phyloP scores from a whole-genome alignment of 164 flowering plant genomes.

The Pachysandra terminalis region DNA sequence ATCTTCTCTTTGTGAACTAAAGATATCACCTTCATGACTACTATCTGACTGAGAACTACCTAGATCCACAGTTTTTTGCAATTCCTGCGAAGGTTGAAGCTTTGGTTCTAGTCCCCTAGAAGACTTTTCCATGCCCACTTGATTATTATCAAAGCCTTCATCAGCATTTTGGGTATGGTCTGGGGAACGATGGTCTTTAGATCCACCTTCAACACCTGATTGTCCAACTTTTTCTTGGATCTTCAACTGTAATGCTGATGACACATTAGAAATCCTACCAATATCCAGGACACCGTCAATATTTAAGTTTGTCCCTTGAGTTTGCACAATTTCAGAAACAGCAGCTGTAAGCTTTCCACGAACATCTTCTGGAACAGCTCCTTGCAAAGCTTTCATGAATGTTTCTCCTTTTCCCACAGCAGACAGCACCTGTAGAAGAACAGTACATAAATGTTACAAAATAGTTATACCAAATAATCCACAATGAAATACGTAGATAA shows the following conservation, averaged over 20 bases:
- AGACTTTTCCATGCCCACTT: constrained; percentile 26
- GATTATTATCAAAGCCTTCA: constrained; percentile 24
- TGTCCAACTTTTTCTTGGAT: constrained; percentile 33
- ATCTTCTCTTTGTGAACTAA: constrained; percentile 22
- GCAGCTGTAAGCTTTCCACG: constrained; percentile 79
- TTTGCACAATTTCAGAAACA: constrained; percentile 60
- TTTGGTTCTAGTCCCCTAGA: constrained; percentile 27
- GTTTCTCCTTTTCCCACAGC: constrained; percentile 92
- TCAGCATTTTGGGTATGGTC: constrained; percentile 26
- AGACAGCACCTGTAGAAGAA: constrained; percentile 57
- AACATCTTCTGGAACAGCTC: constrained; percentile 96
- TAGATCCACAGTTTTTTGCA: constrained; percentile 23
- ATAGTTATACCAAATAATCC: not conserved
- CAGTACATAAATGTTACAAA: not conserved
- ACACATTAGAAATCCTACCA: constrained; percentile 24
- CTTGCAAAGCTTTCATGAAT: constrained; percentile 81
- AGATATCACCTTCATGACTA: constrained; percentile 22
- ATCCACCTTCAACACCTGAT: constrained; percentile 26
- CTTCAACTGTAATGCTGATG: constrained; percentile 39
- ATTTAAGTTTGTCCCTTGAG: constrained; percentile 48
- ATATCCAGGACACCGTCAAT: constrained; percentile 36
- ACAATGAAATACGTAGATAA: too few relatives aligned
- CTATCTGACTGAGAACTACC: constrained; percentile 24
- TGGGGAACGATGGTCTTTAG: constrained; percentile 25
- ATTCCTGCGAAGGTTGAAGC: constrained; percentile 21